Evolutionary conservation across 2,329 filamentous ascomycete genomes (phyloP), one percentile per base, ranked within the genome.

Genomic region (Tolypocladium ophioglossoides): DNA sequence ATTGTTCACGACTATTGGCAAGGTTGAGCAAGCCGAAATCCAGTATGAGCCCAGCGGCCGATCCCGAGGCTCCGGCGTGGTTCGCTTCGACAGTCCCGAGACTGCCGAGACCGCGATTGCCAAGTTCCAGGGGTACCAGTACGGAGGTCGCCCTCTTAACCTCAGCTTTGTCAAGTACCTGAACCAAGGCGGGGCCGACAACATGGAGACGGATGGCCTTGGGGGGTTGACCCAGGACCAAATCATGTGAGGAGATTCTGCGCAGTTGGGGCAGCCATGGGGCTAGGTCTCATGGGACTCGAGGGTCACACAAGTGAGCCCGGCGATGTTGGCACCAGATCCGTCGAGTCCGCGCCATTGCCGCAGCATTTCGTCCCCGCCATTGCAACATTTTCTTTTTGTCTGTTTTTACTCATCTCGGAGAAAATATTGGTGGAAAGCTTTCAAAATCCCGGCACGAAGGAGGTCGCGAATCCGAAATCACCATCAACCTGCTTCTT

Each of bases 81-180:
- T 99, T 54, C 86, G 94, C 58, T 97, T 99, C 68, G 89, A 95
- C 66, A 82, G 74, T 53, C 74, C 83, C 18, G 85, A 91, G 10
- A 95, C 91, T 58, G 91, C 94, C 1, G 91, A 96, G 64, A 96
- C 91, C 24, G 87, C 92, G 48, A 97, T 99, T 64, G 83, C 89
- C 65, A 99, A 99, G 71, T 99, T 99, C 76, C 92, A 94, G 62
- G 91, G 91, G 54, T 99, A 99, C 69, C 89, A 96, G 70, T 99
- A 99, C 65, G 94, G 94, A 61, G 91, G 91, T 54, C 90, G 94
- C 61, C 94, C 94, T 63, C 84, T 99, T 57, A 91, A 91, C 55
- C 79, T 99, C 65, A 92, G 86, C 70, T 97, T 89, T 66, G 92
- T 96, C 76, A 95, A 94, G 72, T 97, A 97, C 72, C 77, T 89